phyloP scores from a whole-genome alignment of 2,329 filamentous ascomycete species.

The Cercospora nicotianae region DNA sequence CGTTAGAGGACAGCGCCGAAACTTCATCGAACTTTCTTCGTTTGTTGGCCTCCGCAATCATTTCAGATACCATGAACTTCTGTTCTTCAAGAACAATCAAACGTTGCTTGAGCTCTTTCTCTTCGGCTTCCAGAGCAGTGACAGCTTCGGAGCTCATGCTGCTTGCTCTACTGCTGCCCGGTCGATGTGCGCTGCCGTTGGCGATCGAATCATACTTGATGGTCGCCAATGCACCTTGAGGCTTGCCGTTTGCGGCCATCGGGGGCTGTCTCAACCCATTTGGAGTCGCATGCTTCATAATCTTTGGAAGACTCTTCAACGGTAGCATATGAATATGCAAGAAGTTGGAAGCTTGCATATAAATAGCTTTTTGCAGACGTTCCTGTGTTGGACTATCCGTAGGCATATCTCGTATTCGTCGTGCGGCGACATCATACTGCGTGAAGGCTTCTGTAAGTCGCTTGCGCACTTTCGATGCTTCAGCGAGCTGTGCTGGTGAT shows the following conservation, averaged over 20 bases:
- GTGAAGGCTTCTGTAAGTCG: slow-evolving; percentile 83
- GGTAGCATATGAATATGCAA: slow-evolving; percentile 89
- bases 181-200: slow-evolving; percentile 43
- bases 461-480: slow-evolving; percentile 87
- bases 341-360: slow-evolving; percentile 78
- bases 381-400: slow-evolving; percentile 71
- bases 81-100: slow-evolving; percentile 88
- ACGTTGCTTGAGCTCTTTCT: slow-evolving; percentile 76
- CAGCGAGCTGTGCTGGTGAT: slow-evolving; percentile 69
- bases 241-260: slow-evolving; percentile 32
- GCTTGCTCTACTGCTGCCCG: slow-evolving; percentile 52
- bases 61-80: slow-evolving; percentile 81
- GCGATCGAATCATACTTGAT: slow-evolving; percentile 60
- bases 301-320: slow-evolving; percentile 57
- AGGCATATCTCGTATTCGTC: slow-evolving; percentile 75
- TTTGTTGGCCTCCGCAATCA: slow-evolving; percentile 75
- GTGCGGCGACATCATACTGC: slow-evolving; percentile 81
- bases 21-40: slow-evolving; percentile 85
- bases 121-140: slow-evolving; percentile 74
- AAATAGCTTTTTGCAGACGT: slow-evolving; percentile 76
- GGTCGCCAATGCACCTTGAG: slow-evolving; percentile 53
- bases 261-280: slow-evolving; percentile 42
- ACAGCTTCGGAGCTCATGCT: slow-evolving; percentile 47
- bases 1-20: slow-evolving; percentile 71
- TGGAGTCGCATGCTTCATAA: slow-evolving; percentile 57